These are phyloP conservation scores for Tetrahymena thermophila DNA, from an alignment of 73 alveolate species.

Conservation along the genomic window DNA sequence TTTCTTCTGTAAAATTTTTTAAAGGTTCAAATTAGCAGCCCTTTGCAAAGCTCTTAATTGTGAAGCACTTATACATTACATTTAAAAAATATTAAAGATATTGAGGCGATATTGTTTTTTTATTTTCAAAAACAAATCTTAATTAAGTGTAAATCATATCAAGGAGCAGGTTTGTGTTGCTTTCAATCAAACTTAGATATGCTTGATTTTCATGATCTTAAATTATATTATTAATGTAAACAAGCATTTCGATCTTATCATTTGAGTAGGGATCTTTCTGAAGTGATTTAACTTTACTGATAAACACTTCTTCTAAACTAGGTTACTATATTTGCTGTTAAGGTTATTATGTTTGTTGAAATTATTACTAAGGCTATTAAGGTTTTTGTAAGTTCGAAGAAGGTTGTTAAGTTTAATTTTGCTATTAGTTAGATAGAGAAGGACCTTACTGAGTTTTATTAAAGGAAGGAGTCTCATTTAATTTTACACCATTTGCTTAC, in stretches of 20 bases:
- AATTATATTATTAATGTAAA: not conserved
- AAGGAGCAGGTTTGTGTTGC: not conserved
- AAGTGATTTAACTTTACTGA: not conserved
- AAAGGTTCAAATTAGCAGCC: not conserved
- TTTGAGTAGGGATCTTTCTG: not conserved
- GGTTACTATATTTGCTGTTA: not conserved
- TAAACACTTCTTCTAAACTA: not conserved
- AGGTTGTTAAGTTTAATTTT: not conserved
- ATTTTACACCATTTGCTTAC: not conserved
- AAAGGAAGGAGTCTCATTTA: not conserved
- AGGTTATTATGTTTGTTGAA: not conserved
- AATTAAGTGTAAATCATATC: not conserved
- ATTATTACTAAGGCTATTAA: not conserved
- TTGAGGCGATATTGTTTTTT: not conserved
- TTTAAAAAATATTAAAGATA: not conserved
- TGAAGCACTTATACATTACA: not conserved
- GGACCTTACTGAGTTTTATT: not conserved
- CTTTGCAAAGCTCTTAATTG: not conserved
- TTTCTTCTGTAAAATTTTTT: constrained; percentile 28
- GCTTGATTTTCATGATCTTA: not conserved
- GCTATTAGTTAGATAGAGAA: not conserved
- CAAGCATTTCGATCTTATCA: not conserved
- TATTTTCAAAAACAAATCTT: not conserved
- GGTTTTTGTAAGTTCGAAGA: not conserved
- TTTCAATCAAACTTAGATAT: not conserved